Percentiles rank a stretch among this genome's conserved stretches.
Evolutionary conservation across 2,329 filamentous ascomycete species (phyloP).

Genomic region (Fusarium proliferatum): DNA sequence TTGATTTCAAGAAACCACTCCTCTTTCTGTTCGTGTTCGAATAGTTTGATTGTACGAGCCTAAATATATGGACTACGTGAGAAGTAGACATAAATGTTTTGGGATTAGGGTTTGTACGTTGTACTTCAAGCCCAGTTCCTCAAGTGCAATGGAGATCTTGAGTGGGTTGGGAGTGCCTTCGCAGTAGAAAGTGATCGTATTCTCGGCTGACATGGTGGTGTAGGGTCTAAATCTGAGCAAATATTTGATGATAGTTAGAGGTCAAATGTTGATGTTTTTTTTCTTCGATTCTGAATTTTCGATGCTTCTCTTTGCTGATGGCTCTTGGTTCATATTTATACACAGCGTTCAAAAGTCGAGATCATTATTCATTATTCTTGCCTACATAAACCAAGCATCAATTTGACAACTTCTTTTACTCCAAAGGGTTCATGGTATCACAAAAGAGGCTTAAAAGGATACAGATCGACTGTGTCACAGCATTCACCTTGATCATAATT

Average conservation of each 20-base stretch:
- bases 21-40: slow-evolving; percentile 80
- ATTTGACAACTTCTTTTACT: background rate
- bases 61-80: slow-evolving; percentile 41
- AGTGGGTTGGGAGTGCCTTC: slow-evolving; percentile 87
- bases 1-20: slow-evolving; percentile 91
- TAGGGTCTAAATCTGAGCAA: background rate
- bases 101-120: slow-evolving; percentile 57
- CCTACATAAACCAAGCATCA: too few relatives aligned
- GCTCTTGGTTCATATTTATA: too few relatives aligned
- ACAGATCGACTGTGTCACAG: background rate
- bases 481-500: background rate
- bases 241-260: background rate
- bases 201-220: background rate
- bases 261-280: background rate
- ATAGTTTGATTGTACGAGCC: slow-evolving; percentile 72
- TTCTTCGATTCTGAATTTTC: too few relatives aligned
- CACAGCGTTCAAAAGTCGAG: background rate
- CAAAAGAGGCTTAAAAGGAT: background rate
- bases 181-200: slow-evolving; percentile 81
- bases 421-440: background rate
- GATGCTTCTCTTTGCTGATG: too few relatives aligned
- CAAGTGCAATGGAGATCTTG: slow-evolving; percentile 85
- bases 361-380: background rate
- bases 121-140: slow-evolving; percentile 85
- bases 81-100: fast-evolving